These are phyloP conservation scores for Fusarium cyanostomum DNA, from an alignment of 2,329 filamentous ascomycete species.

Conservation along the genomic window DNA sequence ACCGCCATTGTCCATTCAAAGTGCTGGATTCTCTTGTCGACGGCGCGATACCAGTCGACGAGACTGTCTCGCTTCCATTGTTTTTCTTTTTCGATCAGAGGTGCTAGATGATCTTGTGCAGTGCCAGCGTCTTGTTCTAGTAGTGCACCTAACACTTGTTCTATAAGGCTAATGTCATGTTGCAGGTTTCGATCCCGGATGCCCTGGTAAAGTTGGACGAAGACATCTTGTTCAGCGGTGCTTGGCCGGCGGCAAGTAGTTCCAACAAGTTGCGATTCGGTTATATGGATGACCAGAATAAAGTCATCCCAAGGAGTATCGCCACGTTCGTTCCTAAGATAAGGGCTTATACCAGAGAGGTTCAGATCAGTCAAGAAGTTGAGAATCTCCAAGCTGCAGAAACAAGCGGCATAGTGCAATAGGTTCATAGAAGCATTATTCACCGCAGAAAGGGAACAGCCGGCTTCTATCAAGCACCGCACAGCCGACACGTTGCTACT, in stretches of 20 bases:
- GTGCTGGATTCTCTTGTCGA: constrained; percentile 11
- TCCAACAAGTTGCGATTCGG: rapidly evolving
- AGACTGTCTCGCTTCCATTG: not conserved
- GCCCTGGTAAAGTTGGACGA: constrained; percentile 13
- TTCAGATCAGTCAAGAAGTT: not conserved
- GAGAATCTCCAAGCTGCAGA: not conserved
- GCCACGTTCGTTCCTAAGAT: not conserved
- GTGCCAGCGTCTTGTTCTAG: not conserved
- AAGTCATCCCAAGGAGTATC: not conserved
- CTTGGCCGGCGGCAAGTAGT: not conserved
- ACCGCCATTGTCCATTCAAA: not conserved
- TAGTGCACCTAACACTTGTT: not conserved
- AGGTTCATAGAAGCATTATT: rapidly evolving
- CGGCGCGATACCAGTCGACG: constrained; percentile 18
- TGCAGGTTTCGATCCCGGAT: constrained; percentile 18
- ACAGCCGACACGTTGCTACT: rapidly evolving
- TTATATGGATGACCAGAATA: rapidly evolving
- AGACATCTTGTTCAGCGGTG: not conserved
- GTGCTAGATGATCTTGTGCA: not conserved
- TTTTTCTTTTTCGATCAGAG: constrained; percentile 5
- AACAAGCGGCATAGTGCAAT: not conserved
- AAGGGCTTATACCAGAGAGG: not conserved
- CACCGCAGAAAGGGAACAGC: not conserved
- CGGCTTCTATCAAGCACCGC: not conserved
- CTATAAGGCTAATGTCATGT: not conserved